phyloP scores from a whole-genome alignment of 1,284 basidiomycete species.

The Hemileia vastatrix region DNA sequence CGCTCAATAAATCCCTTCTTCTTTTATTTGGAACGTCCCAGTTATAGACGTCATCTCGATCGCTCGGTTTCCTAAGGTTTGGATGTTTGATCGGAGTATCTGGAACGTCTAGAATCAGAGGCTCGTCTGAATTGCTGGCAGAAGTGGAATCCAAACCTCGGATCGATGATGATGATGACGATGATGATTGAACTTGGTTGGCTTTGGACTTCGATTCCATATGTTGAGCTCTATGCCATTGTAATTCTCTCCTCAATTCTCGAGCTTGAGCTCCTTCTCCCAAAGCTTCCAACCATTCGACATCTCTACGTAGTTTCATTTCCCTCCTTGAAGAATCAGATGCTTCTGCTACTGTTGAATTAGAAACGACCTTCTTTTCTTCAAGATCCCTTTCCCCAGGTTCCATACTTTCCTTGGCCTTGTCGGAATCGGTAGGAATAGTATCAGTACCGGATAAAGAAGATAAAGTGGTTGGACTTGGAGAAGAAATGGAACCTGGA shows the following conservation, averaged over 20 bases:
- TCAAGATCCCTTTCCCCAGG: background rate
- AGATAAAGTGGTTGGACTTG: background rate
- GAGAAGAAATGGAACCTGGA: background rate
- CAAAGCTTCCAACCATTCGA: constrained; percentile 18
- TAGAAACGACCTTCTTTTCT: background rate
- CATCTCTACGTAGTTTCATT: constrained; percentile 20
- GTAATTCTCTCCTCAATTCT: constrained; percentile 23
- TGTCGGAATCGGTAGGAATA: background rate
- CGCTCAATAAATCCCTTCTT: background rate
- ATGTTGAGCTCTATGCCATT: constrained; percentile 22
- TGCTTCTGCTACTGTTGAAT: constrained; percentile 6
- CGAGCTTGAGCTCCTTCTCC: constrained; percentile 2
- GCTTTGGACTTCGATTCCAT: background rate
- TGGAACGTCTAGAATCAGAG: constrained; percentile 10
- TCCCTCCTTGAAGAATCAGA: background rate
- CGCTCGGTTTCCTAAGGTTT: background rate
- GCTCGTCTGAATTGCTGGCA: constrained; percentile 15
- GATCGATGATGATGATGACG: background rate
- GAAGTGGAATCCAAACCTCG: background rate
- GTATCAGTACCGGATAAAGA: background rate
- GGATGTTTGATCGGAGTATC: background rate
- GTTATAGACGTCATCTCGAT: background rate
- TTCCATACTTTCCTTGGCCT: background rate
- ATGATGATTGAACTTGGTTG: background rate
- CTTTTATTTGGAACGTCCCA: background rate